These are phyloP conservation scores for Juglanconis oblonga DNA, from an alignment of 2,329 filamentous ascomycete genomes.

Conservation along the genomic window DNA sequence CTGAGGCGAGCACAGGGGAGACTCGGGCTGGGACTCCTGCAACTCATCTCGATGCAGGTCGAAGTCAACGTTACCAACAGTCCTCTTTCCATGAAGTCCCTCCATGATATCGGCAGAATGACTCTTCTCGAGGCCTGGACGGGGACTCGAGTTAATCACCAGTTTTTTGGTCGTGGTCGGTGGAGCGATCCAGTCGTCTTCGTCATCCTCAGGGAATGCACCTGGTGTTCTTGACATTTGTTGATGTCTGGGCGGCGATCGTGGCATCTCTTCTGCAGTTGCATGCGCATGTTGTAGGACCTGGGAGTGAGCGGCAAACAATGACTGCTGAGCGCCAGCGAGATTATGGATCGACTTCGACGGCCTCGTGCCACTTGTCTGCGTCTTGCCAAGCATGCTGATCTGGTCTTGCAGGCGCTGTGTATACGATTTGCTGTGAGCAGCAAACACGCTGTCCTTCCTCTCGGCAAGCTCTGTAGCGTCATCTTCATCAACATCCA, in stretches of 20 bases:
- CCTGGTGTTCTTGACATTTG: conserved; percentile 45
- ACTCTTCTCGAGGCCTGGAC: conserved; percentile 57
- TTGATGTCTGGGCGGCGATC: conserved; percentile 33
- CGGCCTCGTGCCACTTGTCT: conserved; percentile 43
- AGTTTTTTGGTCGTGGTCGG: conserved; percentile 36
- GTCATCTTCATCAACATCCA: conserved; percentile 47
- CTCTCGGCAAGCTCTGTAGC: conserved; percentile 42
- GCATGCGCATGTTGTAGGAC: conserved; percentile 24
- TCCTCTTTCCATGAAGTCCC: conserved; percentile 47
- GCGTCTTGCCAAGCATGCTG: conserved; percentile 63
- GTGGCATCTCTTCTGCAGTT: conserved; percentile 25
- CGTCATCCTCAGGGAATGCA: conserved; percentile 57
- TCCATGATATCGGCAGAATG: conserved; percentile 62
- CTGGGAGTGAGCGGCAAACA: conserved; percentile 26
- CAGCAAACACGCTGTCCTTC: conserved; percentile 45
- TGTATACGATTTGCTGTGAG: conserved; percentile 86
- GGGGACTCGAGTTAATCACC: conserved; percentile 36
- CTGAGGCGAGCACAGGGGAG: conserved; percentile 30
- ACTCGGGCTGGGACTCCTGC: conserved; percentile 23
- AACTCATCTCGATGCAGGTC: conserved; percentile 39
- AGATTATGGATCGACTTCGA: conserved; percentile 46
- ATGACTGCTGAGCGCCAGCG: conserved; percentile 30
- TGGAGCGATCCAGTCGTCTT: conserved; percentile 64
- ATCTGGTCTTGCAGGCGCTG: conserved; percentile 92
- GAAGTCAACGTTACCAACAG: conserved; percentile 46